Percentiles rank a stretch among this genome's conserved stretches.
Conservation (phyloP, 2,329 filamentous ascomycete species). For the Colletotrichum siamense region DNA sequence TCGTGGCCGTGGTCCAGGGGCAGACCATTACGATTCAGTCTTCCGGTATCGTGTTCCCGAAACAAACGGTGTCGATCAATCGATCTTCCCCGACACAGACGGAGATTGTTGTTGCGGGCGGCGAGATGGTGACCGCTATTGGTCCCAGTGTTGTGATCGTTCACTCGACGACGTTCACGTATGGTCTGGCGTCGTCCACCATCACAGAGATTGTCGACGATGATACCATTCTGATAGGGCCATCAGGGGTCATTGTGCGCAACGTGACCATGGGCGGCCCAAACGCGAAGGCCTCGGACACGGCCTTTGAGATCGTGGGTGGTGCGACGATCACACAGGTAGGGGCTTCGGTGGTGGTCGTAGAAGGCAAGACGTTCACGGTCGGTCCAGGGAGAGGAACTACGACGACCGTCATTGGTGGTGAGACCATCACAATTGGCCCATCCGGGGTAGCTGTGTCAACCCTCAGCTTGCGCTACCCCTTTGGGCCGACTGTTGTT, state of each 20-base stretch:
- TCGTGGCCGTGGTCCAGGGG: constrained; percentile 39
- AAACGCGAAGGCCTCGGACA: constrained; percentile 37
- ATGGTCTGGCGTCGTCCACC: constrained; percentile 39
- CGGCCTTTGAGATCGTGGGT: constrained; percentile 53
- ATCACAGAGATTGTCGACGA: constrained; percentile 50
- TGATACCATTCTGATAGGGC: constrained; percentile 56
- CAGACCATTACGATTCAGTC: constrained; percentile 39
- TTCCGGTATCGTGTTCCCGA: constrained; percentile 33
- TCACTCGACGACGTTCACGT: constrained; percentile 49
- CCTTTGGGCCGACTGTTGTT: constrained; percentile 49
- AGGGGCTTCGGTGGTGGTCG: constrained; percentile 52
- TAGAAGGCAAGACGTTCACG: constrained; percentile 56
- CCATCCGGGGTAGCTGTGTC: constrained; percentile 53
- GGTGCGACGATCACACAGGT: constrained; percentile 58
- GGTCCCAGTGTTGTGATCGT: constrained; percentile 47
- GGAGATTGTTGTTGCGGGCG: constrained; percentile 52
- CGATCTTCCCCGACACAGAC: constrained; percentile 38
- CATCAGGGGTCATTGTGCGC: constrained; percentile 45
- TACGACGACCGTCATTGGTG: constrained; percentile 52
- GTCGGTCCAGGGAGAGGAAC: constrained; percentile 47
- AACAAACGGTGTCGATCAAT: constrained; percentile 41
- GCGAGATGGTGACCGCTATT: constrained; percentile 50
- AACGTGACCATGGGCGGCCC: constrained; percentile 49
- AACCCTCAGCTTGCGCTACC: constrained; percentile 49
- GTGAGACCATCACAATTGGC: constrained; percentile 57